Base-by-base conservation (phyloP, 495 filamentous ascomycete species). In the Parathielavia appendiculata region DNA sequence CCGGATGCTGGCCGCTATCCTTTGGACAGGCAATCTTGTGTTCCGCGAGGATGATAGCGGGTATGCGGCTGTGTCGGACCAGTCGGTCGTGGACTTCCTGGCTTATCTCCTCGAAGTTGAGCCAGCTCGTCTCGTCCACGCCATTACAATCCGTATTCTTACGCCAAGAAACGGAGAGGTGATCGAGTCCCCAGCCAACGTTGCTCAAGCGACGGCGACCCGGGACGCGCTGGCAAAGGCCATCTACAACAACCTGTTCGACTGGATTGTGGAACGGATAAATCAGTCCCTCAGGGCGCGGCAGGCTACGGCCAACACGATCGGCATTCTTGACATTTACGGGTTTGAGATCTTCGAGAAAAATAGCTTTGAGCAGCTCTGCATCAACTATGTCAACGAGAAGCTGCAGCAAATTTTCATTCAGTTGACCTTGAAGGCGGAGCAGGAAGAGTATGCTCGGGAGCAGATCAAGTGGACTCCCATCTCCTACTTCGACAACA, bases 311-410 rank as follows among this genome's bases (percentile, higher is more conserved):
- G 75, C 85, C 13, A 91, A 96, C 69, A 88, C 89, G 3, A 93
- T 99, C 65, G 93, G 93, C 71, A 97, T 99, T 72, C 82, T 99
- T 50, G 95, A 99, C 81, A 99, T 99, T 60, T 99, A 99, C 72
- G 95, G 95, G 16, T 99, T 99, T 65, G 95, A 99, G 72, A 99
- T 99, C 62, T 99, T 99, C 63, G 93, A 99, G 71, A 90, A 87
- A 73, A 99, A 99, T 75, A 96, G 91, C 58, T 99, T 99, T 65
- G 95, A 99, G 72, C 95, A 99, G 76, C 86, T 99, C 16, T 99
- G 95, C 73, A 99, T 99, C 74, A 99, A 99, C 78, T 99, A 99
- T 69, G 95, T 99, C 68, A 99, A 99, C 74, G 95, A 99, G 73
- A 99, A 99, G 72, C 77, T 99, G 47, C 95, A 99, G 73, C 95